Conservation (phyloP, 257 asterid species). For the Solanum ossicruentum region DNA sequence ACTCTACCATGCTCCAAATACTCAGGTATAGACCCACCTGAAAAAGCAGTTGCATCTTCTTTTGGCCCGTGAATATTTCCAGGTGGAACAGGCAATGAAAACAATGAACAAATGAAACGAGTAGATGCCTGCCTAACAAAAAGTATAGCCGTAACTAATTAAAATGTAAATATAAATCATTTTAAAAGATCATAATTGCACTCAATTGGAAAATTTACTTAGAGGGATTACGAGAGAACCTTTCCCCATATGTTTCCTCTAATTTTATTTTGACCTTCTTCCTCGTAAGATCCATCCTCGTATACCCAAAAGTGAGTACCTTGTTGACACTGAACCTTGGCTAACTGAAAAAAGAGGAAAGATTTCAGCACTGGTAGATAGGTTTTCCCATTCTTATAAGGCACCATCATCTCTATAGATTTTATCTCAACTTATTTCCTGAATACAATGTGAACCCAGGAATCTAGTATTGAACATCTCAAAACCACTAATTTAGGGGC, state of each 20-base stretch:
- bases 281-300: constrained; percentile 79
- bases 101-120: constrained; percentile 57
- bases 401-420: not conserved
- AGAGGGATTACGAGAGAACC: constrained; percentile 32
- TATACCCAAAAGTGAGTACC: constrained; percentile 77
- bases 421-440: not conserved
- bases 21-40: constrained; percentile 26
- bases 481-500: not conserved
- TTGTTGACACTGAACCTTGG: constrained; percentile 55
- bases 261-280: constrained; percentile 79
- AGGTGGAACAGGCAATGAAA: constrained; percentile 57
- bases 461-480: not conserved
- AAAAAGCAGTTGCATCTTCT: constrained; percentile 15
- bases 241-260: constrained; percentile 74
- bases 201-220: not conserved
- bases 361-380: not conserved
- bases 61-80: constrained; percentile 17
- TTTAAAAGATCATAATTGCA: not conserved
- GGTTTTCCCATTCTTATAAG: not conserved
- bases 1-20: constrained; percentile 25
- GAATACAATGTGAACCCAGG: not conserved
- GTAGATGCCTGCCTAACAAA: constrained; percentile 57
- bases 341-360: constrained; percentile 35
- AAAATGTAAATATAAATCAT: not conserved
- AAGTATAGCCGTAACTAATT: constrained; percentile 29